Evolutionary conservation across 306 rosid species (phyloP), one percentile per base, ranked within the genome.

Genomic region (Cucurbita moschata): DNA sequence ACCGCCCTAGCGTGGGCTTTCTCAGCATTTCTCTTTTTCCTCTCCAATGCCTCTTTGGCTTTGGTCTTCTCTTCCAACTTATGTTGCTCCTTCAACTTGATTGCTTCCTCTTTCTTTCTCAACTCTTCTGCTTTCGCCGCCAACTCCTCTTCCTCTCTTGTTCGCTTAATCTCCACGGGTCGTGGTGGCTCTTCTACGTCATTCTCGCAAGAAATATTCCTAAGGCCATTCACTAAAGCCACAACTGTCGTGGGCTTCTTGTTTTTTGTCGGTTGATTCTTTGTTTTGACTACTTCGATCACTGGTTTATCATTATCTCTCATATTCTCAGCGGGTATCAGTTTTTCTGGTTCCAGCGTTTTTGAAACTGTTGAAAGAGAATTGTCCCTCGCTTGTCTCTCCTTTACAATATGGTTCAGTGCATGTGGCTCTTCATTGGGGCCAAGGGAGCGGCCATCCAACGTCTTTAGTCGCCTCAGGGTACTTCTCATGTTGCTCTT

Each of bases 371-470:
- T 52, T 26, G 81, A 54, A 71, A 62, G 43, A 52, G 84, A 55
- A 58, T 76, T 83, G 73, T 50, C 76, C 82, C 76, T 92, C 23
- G 60, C 30, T 47, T 55, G 59, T 77, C 90, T 83, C 72, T 76
- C 87, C 46, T 79, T 19, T 11, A 68, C 75, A 50, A 69, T 37
- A 59, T 46, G 64, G n/a, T 87, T 89, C 66, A 85, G 80, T 56
- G 80, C 75, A 60, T 90, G 93, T n/a, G 88, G 89, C 77, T 83
- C 91, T 83, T 92, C 97, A 70, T 85, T 88, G n/a, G 93, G 96
- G 74, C 90, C 88, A 59, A 89, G 93, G 13, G 87, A 74, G 35
- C 96, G 87, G 69, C 97, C 97, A 79, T 89, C 97, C 35, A 72
- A 71, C 37, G 97, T 92, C 82, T 83, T 82, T 82, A 92, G 78